Conservation (phyloP, 495 filamentous ascomycete species). For the Jackrogersella multiformis region DNA sequence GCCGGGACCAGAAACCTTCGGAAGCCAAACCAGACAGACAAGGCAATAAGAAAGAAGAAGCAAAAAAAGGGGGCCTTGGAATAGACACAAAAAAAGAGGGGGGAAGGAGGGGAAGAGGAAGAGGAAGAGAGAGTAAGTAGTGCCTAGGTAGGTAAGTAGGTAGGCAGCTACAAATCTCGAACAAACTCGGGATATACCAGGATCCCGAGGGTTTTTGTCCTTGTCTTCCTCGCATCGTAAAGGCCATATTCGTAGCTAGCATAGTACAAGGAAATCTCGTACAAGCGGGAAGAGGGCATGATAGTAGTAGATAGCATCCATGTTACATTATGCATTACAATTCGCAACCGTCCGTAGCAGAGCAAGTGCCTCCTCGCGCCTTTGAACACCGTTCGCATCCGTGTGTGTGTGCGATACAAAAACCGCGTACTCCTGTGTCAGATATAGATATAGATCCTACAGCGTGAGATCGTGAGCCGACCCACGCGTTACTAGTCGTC, state of each 20-base stretch:
- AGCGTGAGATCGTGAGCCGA: background rate
- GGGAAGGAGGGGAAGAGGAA: conserved; percentile 12
- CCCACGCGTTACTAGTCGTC: conserved; percentile 68
- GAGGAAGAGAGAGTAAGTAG: background rate
- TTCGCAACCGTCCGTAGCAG: background rate
- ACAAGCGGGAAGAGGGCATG: background rate
- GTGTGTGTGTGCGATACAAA: no score
- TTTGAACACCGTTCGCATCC: no score
- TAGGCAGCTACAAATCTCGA: background rate
- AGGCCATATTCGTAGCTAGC: background rate
- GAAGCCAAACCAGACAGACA: conserved; percentile 5
- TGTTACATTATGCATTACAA: conserved; percentile 13
- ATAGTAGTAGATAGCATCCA: no score
- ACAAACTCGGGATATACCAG: conserved; percentile 4
- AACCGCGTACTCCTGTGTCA: background rate
- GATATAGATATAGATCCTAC: background rate
- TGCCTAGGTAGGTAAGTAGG: no score
- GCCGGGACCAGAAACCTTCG: no score
- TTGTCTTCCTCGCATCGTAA: conserved; percentile 1
- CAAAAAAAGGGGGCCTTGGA: background rate
- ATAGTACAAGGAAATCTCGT: conserved; percentile 5
- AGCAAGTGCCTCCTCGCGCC: background rate
- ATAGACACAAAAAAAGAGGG: background rate
- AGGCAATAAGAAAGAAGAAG: background rate
- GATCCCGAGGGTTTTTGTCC: no score